Conservation (phyloP, 2,329 filamentous ascomycete genomes). For the Macroventuria anomochaeta region DNA sequence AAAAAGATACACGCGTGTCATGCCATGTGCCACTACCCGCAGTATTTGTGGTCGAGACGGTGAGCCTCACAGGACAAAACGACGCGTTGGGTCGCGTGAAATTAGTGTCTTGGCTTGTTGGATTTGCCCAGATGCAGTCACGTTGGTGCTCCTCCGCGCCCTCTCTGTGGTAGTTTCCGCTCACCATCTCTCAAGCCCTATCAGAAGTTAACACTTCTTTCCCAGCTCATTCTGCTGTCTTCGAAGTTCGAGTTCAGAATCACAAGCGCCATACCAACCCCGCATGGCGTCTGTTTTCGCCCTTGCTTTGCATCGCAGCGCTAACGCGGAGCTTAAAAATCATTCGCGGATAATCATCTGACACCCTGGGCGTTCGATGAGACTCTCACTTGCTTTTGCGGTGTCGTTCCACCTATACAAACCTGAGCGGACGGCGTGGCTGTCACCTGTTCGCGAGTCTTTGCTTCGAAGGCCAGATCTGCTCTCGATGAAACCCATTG, state of each 20-base stretch:
- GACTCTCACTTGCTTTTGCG: conserved; percentile 1
- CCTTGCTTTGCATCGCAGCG: conserved; percentile 2
- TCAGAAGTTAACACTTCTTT: background rate
- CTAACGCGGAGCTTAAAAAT: conserved; percentile 3
- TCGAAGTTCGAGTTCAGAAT: background rate
- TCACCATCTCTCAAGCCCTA: background rate
- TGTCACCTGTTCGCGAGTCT: background rate
- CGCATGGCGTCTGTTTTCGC: conserved; percentile 3
- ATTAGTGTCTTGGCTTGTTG: background rate
- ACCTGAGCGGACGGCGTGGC: background rate
- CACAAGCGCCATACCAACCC: conserved; percentile 5
- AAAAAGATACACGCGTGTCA: background rate
- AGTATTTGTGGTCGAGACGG: background rate
- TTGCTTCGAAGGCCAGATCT: background rate
- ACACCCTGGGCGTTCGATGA: conserved; percentile 2
- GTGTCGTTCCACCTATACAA: conserved; percentile 9
- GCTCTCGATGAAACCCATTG: background rate
- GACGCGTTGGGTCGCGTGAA: background rate
- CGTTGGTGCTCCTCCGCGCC: background rate
- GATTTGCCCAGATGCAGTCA: background rate
- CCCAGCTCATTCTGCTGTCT: background rate
- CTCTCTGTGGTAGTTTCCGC: background rate
- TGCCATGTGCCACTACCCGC: background rate
- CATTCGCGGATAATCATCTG: conserved; percentile 17
- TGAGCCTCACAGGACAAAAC: background rate